phyloP scores from a whole-genome alignment of 805 yeast species.

The Teunomyces pallodes region DNA sequence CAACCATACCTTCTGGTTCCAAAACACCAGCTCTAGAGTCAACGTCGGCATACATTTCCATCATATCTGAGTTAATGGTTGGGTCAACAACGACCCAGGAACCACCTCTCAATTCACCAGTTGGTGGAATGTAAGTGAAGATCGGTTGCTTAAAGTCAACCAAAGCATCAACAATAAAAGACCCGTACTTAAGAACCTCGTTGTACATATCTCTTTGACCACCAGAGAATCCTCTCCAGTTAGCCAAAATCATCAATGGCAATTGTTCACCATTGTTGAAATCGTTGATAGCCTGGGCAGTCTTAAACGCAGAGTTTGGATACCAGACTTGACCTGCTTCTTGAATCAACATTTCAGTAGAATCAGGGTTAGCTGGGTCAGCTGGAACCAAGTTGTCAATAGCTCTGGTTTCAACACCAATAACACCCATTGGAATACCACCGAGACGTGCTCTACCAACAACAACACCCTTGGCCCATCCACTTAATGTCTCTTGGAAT shows the following conservation, averaged over 20 bases:
- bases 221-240: slow-evolving; percentile 99
- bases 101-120: slow-evolving; percentile 99
- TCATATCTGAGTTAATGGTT: slow-evolving; percentile 91
- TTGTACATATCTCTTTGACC: slow-evolving; percentile 99
- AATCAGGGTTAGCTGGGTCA: slow-evolving; percentile 96
- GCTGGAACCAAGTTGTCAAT: slow-evolving; percentile 93
- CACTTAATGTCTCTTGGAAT: slow-evolving; percentile 93
- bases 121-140: slow-evolving; percentile 95
- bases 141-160: slow-evolving; percentile 96
- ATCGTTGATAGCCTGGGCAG: slow-evolving; percentile 97
- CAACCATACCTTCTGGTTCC: slow-evolving; percentile 99
- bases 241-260: slow-evolving; percentile 95
- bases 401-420: slow-evolving; percentile 90
- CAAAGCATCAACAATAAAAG: slow-evolving; percentile 94
- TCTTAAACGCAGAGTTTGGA: slow-evolving; percentile 98
- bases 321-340: slow-evolving; percentile 99
- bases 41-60: slow-evolving; percentile 99
- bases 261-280: slow-evolving; percentile 97
- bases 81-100: slow-evolving; percentile 99
- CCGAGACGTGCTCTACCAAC: slow-evolving; percentile 98
- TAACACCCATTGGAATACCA: slow-evolving; percentile 98
- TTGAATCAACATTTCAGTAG: slow-evolving; percentile 80
- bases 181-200: slow-evolving; percentile 95
- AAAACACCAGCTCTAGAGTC: slow-evolving; percentile 96
- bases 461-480: slow-evolving; percentile 99